These are phyloP conservation scores for Saksenaea vasiformis DNA, from an alignment of 371 early-diverging fungal species.

Conservation along the genomic window DNA sequence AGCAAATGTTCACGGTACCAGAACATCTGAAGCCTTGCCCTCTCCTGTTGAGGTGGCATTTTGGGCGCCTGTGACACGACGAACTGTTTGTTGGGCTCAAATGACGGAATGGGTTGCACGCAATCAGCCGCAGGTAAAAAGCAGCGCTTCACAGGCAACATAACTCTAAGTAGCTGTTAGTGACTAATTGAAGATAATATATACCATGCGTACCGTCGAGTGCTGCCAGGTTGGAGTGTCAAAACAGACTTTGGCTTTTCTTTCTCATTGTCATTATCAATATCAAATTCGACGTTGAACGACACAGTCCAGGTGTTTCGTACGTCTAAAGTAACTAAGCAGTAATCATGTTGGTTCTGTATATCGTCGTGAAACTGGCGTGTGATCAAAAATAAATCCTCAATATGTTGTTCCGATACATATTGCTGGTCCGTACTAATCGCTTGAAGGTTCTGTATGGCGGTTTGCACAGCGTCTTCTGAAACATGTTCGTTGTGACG, in stretches of 20 bases:
- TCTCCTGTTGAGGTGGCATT: conserved; percentile 54
- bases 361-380: conserved; percentile 13
- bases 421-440: not conserved
- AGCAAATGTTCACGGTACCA: conserved; percentile 80
- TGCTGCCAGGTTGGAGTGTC: conserved; percentile 33
- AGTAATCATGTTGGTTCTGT: conserved; percentile 59
- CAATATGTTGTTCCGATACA: conserved; percentile 13
- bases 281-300: conserved; percentile 67
- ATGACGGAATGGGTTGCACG: conserved; percentile 64
- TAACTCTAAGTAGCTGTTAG: conserved; percentile 46
- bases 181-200: not conserved
- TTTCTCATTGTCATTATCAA: conserved; percentile 50
- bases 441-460: conserved; percentile 15
- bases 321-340: conserved; percentile 79
- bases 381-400: conserved; percentile 21
- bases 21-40: conserved; percentile 62
- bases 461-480: conserved; percentile 17
- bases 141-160: conserved; percentile 70
- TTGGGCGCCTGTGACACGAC: conserved; percentile 63
- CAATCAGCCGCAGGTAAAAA: conserved; percentile 53
- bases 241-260: conserved; percentile 21
- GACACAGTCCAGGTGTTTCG: conserved; percentile 73
- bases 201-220: not conserved
- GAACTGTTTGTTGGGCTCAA: conserved; percentile 76
- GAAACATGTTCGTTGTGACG: conserved; percentile 34